A percentile compares a stretch with the other conserved stretches of the same genome.
phyloP scores from a whole-genome alignment of 306 rosid species.

The Geum urbanum region DNA sequence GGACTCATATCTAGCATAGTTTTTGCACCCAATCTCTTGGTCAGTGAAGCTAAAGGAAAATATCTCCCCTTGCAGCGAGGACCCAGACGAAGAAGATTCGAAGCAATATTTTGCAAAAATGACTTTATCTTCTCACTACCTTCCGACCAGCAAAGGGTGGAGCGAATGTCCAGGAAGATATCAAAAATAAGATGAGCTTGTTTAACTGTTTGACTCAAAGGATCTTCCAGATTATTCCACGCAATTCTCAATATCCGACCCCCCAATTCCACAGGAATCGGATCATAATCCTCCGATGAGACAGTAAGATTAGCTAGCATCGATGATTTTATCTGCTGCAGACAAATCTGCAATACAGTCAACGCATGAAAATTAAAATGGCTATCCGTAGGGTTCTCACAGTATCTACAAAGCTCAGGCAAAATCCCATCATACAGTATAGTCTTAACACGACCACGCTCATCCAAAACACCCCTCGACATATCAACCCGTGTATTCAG shows the following conservation, averaged over 20 bases:
- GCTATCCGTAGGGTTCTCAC: slow-evolving; percentile 87
- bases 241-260: slow-evolving; percentile 65
- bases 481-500: slow-evolving; percentile 51
- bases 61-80: slow-evolving; percentile 92
- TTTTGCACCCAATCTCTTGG: slow-evolving; percentile 85
- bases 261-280: slow-evolving; percentile 78
- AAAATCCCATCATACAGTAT: slow-evolving; percentile 86
- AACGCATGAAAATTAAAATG: slow-evolving; percentile 88
- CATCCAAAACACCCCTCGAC: slow-evolving; percentile 16
- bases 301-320: slow-evolving; percentile 49
- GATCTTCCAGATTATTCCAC: slow-evolving; percentile 95
- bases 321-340: slow-evolving; percentile 82
- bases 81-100: slow-evolving; percentile 73
- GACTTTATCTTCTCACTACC: slow-evolving; percentile 57
- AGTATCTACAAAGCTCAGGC: slow-evolving; percentile 78
- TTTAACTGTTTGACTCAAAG: slow-evolving; percentile 92
- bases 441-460: slow-evolving; percentile 38
- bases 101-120: slow-evolving; percentile 63
- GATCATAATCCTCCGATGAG: slow-evolving; percentile 45
- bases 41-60: slow-evolving; percentile 77
- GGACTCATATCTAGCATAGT: slow-evolving; percentile 65
- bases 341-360: slow-evolving; percentile 94
- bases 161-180: slow-evolving; percentile 84
- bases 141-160: slow-evolving; percentile 66
- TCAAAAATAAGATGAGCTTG: slow-evolving; percentile 91